Evolutionary conservation across 2,329 filamentous ascomycete species (phyloP).

Genomic region (Seiridium cupressi): DNA sequence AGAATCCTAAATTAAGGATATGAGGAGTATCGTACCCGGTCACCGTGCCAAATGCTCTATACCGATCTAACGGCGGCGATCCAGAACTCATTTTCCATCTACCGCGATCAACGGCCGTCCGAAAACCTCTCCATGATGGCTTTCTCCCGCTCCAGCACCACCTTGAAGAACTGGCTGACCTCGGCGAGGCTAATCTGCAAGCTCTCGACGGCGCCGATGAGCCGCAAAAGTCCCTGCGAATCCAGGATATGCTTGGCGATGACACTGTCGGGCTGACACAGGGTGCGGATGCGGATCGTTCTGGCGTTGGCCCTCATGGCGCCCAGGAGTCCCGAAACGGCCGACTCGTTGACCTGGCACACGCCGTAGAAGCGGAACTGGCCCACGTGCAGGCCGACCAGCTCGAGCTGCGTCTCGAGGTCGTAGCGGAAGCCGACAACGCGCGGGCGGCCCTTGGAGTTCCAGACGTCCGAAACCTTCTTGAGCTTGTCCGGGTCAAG

Average conservation of each 20-base stretch:
- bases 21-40: too few relatives aligned
- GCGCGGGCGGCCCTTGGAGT: conserved; percentile 49
- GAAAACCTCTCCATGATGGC: not conserved
- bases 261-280: conserved; percentile 57
- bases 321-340: conserved; percentile 47
- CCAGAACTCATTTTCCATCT: too few relatives aligned
- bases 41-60: too few relatives aligned
- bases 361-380: conserved; percentile 56
- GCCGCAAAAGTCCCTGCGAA: conserved; percentile 46
- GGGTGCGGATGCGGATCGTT: conserved; percentile 51
- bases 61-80: too few relatives aligned
- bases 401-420: conserved; percentile 58
- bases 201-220: conserved; percentile 43
- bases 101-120: too few relatives aligned
- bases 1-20: too few relatives aligned
- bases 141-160: conserved; percentile 46
- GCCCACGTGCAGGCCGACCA: conserved; percentile 46
- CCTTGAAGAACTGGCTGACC: conserved; percentile 53
- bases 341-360: conserved; percentile 37
- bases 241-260: conserved; percentile 58
- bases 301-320: conserved; percentile 53
- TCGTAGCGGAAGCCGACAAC: conserved; percentile 59
- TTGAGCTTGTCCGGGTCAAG: conserved; percentile 50
- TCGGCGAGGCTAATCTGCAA: conserved; percentile 47
- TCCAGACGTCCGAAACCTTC: conserved; percentile 50